Base-by-base conservation (phyloP, 495 filamentous ascomycete genomes). In the Thermochaetoides thermophila region DNA sequence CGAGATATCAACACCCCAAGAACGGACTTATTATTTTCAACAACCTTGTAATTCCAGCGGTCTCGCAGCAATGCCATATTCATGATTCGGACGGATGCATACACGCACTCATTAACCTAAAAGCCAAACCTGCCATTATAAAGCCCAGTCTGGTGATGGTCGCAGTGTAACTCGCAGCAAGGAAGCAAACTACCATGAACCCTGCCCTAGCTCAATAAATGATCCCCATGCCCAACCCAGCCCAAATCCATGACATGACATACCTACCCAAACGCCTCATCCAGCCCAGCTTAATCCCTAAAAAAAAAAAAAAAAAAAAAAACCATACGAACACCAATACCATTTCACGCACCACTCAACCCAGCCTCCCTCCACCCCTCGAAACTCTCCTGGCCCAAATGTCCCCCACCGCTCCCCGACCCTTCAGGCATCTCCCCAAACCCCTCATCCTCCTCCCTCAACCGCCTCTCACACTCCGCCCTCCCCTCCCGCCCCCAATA, bases 371-470 rank as follows among this genome's bases (percentile, higher is more conserved):
- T 43, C 13, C 57, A 55, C 33, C 44, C 38, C 32, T 58, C 62
- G 37, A 61, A 48, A 39, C 14, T 26, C 38, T 19, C 48, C 33
- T 27, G 39, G 31, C 20, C 40, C 27, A 2, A 42, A 37, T 11
- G 39, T 15, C 17, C 11, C 20, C 22, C 32, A 24, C 31, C 14
- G 33, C 31, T 3, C 39, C 46, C 33, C 17, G n/a, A 14, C 3
- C 31, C 21, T 2, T 6, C 18, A 18, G 15, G n/a, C n/a, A n/a
- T n/a, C n/a, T n/a, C n/a, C n/a, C n/a, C 23, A 3, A 24, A 10
- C 30, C 45, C 42, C 17, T 53, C 53, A 14, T 66, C 63, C 50
- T 83, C 57, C 50, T 81, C 50, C 35, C 60, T 29, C 47, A 76
- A 52, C 29, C 53, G 37, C 48, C 61, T 40, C 62, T 76, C 56